These are phyloP conservation scores for Lippia alba DNA, from an alignment of 305 asterid species.

Conservation along the genomic window DNA sequence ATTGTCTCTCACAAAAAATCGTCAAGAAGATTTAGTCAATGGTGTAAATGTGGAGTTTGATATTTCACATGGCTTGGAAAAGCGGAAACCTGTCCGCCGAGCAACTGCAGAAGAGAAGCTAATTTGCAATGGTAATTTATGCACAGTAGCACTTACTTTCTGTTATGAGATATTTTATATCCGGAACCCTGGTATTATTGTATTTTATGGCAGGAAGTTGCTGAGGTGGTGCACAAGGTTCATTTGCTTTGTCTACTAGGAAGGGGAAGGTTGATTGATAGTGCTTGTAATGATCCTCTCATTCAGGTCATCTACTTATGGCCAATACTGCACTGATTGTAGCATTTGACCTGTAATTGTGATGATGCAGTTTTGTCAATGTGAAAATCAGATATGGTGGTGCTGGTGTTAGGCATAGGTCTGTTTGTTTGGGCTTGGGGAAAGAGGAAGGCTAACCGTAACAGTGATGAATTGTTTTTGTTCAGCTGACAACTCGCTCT, in stretches of 20 bases:
- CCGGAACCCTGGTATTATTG: constrained; percentile 19
- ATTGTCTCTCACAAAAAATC: constrained; percentile 41
- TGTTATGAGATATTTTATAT: constrained; percentile 14
- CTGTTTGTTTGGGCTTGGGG: neutral
- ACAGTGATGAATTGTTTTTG: neutral
- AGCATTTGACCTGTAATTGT: constrained; percentile 13
- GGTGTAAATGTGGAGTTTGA: constrained; percentile 89
- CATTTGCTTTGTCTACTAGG: constrained; percentile 95
- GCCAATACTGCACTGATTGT: constrained; percentile 4
- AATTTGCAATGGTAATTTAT: constrained; percentile 22
- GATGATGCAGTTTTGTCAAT: constrained; percentile 15
- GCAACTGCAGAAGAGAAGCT: constrained; percentile 95
- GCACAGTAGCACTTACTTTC: constrained; percentile 22
- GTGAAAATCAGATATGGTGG: constrained; percentile 21
- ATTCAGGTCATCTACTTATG: constrained; percentile 67
- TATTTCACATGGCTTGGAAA: constrained; percentile 55
- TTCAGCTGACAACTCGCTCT: neutral
- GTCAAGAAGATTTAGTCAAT: constrained; percentile 44
- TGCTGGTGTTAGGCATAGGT: constrained; percentile 3
- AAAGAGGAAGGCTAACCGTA: neutral
- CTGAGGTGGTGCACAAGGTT: constrained; percentile 88
- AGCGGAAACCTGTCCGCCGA: constrained; percentile 68
- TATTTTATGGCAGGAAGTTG: constrained; percentile 66
- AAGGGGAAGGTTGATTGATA: constrained; percentile 85
- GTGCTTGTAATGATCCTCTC: constrained; percentile 85